These are phyloP conservation scores for Pseudogymnoascus sp. DNA, from an alignment of 2,329 filamentous ascomycete genomes.

Conservation along the genomic window DNA sequence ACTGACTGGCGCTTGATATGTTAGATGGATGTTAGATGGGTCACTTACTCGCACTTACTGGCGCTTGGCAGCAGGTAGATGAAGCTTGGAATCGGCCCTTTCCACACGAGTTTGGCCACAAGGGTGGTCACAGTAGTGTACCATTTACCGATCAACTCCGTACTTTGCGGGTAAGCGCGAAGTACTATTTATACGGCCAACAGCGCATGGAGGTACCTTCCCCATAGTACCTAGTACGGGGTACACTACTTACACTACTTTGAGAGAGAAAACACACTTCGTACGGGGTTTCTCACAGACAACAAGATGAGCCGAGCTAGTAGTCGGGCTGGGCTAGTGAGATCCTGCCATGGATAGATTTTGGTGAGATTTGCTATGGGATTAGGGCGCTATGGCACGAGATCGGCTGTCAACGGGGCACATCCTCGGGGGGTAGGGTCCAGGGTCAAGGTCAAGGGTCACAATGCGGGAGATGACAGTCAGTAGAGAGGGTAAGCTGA, in stretches of 20 bases:
- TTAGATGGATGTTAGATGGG: no score
- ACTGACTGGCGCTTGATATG: not conserved
- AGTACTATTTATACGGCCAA: not conserved
- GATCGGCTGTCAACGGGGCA: not conserved
- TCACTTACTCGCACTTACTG: not conserved
- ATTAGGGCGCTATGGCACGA: not conserved
- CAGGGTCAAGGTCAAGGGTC: not conserved
- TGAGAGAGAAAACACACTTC: not conserved
- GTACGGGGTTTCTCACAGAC: not conserved
- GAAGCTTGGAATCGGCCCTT: not conserved
- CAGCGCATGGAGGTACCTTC: not conserved
- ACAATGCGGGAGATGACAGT: not conserved
- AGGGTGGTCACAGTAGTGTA: not conserved
- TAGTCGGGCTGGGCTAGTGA: not conserved
- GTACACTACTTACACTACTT: not conserved
- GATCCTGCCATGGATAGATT: not conserved
- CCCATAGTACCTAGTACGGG: not conserved
- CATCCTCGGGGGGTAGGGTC: not conserved
- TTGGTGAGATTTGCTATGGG: not conserved
- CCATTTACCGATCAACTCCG: not conserved
- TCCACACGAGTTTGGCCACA: not conserved
- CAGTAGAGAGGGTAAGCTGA: not conserved
- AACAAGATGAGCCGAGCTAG: not conserved
- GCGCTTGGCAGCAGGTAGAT: not conserved
- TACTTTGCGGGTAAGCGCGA: not conserved